phyloP scores from a whole-genome alignment of 2,329 filamentous ascomycete genomes.

The Pseudocercospora fijiensis region DNA sequence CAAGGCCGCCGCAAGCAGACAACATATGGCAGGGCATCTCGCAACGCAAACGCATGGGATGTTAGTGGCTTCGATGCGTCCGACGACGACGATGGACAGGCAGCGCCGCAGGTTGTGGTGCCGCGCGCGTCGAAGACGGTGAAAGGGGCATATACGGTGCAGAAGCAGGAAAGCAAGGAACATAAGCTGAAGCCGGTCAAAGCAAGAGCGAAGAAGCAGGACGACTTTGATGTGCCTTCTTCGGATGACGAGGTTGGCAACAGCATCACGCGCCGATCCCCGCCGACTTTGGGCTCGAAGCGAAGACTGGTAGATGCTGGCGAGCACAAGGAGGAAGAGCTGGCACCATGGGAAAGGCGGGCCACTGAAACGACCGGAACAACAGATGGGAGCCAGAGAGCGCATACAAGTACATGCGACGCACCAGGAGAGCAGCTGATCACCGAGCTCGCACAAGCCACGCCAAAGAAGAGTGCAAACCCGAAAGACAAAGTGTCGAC shows the following conservation, averaged over 20 bases:
- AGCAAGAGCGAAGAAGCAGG: conserved; percentile 23
- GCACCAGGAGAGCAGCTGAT: conserved; percentile 8
- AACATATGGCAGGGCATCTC: conserved; percentile 29
- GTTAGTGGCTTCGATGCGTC: conserved; percentile 17
- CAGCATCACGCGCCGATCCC: conserved; percentile 21
- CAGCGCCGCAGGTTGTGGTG: conserved; percentile 5
- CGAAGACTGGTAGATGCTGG: conserved; percentile 18
- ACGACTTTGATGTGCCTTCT: conserved; percentile 47
- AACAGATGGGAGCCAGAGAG: neutral
- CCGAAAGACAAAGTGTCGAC: neutral
- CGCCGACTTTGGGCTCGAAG: conserved; percentile 18
- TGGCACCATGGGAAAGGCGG: conserved; percentile 34
- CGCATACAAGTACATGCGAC: neutral
- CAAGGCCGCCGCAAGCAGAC: conserved; percentile 28
- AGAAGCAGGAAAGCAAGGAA: conserved; percentile 17
- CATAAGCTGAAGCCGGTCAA: conserved; percentile 16
- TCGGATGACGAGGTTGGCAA: conserved; percentile 36
- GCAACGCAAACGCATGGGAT: conserved; percentile 24
- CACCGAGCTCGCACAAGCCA: conserved; percentile 3
- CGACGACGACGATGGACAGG: conserved; percentile 25
- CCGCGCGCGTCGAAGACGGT: conserved; percentile 10
- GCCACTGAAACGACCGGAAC: neutral
- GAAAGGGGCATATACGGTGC: conserved; percentile 19
- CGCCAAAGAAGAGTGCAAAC: neutral
- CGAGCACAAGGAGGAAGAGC: conserved; percentile 13